Evolutionary conservation across 352 stramenopile genomes (phyloP).

Genomic region (Pythium brassicae): DNA sequence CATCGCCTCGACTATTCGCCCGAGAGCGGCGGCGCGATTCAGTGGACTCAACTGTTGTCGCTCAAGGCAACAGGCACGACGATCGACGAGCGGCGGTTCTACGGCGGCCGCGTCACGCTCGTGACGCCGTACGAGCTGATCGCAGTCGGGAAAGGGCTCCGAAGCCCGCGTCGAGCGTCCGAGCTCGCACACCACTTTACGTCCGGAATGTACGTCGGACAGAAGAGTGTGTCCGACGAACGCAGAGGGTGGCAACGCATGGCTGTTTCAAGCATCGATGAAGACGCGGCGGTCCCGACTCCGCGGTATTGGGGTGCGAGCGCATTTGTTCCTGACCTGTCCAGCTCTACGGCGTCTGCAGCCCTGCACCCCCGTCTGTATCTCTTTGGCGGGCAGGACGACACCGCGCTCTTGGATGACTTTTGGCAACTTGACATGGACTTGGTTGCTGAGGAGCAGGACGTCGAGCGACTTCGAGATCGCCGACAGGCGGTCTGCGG

Average conservation of each 20-base stretch:
- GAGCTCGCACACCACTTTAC: slow-evolving; percentile 22
- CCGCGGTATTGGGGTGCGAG: slow-evolving; percentile 44
- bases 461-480: slow-evolving; percentile 13
- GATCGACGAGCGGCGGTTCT: slow-evolving; percentile 18
- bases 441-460: slow-evolving; percentile 25
- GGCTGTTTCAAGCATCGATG: slow-evolving; percentile 6
- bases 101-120: slow-evolving; percentile 29
- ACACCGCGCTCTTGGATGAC: slow-evolving; percentile 52
- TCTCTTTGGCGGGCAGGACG: slow-evolving; percentile 69
- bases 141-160: slow-evolving; percentile 26
- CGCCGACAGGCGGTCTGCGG: slow-evolving; percentile 29
- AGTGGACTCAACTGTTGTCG: slow-evolving; percentile 42
- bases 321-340: slow-evolving; percentile 23
- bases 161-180: slow-evolving; percentile 11
- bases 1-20: slow-evolving; percentile 59
- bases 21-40: slow-evolving; percentile 13
- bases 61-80: slow-evolving; percentile 5
- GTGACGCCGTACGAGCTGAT: slow-evolving; percentile 52
- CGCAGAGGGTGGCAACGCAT: slow-evolving; percentile 30
- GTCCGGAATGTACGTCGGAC: slow-evolving; percentile 22
- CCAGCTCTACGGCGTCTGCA: slow-evolving; percentile 5
- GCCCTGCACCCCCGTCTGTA: slow-evolving; percentile 21
- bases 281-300: slow-evolving; percentile 7
- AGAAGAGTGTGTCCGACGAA: slow-evolving; percentile 39
- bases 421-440: slow-evolving; percentile 52